Percentiles rank a stretch among this genome's conserved stretches.
Evolutionary conservation across 768 basidiomycete species (phyloP).

Genomic region (Cystofilobasidium capitatum): DNA sequence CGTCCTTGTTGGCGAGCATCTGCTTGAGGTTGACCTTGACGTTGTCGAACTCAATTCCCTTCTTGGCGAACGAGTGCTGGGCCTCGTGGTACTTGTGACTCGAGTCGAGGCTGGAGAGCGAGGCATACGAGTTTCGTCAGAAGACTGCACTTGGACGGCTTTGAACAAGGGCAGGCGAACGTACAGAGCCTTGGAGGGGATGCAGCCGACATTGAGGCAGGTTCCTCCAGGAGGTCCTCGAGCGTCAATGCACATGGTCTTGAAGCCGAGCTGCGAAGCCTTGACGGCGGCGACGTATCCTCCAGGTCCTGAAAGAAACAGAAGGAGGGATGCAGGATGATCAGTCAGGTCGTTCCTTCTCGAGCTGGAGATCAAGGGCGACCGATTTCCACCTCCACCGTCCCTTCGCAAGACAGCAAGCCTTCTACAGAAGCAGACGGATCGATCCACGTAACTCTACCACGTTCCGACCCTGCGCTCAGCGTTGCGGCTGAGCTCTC

Average conservation of each 20-base stretch:
- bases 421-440: background rate
- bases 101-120: conserved; percentile 63
- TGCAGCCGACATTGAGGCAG: conserved; percentile 97
- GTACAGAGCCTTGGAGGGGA: conserved; percentile 93
- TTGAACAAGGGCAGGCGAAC: conserved; percentile 27
- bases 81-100: conserved; percentile 95
- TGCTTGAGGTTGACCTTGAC: conserved; percentile 76
- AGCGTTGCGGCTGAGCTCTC: background rate
- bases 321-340: background rate
- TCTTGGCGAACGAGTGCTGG: conserved; percentile 72
- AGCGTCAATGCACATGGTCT: conserved; percentile 96
- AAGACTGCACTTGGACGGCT: background rate
- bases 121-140: too few relatives aligned
- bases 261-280: conserved; percentile 90
- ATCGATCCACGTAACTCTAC: background rate
- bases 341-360: background rate
- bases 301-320: conserved; percentile 60
- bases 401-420: too few relatives aligned
- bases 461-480: background rate
- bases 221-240: conserved; percentile 92
- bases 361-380: background rate
- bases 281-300: conserved; percentile 98
- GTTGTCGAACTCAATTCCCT: conserved; percentile 78
- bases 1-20: conserved; percentile 88
- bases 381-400: background rate